Base-by-base conservation (phyloP, 805 yeast species). In the Saccharomycopsis guyanensis region DNA sequence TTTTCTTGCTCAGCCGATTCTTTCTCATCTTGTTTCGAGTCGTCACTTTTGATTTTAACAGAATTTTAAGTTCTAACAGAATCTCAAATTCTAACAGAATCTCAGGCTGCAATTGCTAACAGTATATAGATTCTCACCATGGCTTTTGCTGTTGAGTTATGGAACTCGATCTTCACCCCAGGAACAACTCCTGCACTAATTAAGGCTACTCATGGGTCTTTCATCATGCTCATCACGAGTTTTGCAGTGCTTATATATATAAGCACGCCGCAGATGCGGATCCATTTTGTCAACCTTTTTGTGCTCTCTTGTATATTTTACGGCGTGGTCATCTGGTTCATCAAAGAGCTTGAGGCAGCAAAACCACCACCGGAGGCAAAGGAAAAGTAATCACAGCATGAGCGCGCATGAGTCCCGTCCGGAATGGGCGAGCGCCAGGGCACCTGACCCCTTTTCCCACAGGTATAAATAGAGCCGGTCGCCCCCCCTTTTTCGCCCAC, bases 121-220 rank as follows among this genome's bases (percentile, higher is more conserved):
- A n/a, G n/a, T n/a, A n/a, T n/a, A n/a, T n/a, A n/a, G n/a, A n/a
- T n/a, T n/a, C n/a, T n/a, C n/a, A n/a, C n/a, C n/a, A 46, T 53
- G 35, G 42, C 65, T 15, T 80, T 80, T 59, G 49, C 83, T 32
- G 67, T 64, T 22, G 94, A 84, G 22, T 71, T 91, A 38, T 89
- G 97, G 97, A 81, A 84, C 46, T 85, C 95, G 12, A 77, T 93
- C 23, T 86, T 91, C 64, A 80, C 86, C 15, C 97, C 97, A 4
- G 98, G 98, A 1, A 78, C 95, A 1, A 76, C 93, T 1, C 96
- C 97, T 1, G 87, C 94, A 1, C 71, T 93, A 43, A 71, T 88
- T n/a, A 70, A 72, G 33, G 97, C 97, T 2, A 91, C 97, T 0
- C 97, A 93, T 60, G 72, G 68, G 2, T 83, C 96, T 2, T 93